phyloP scores from a whole-genome alignment of 257 asterid species.

The Nyctanthes arbortristis region DNA sequence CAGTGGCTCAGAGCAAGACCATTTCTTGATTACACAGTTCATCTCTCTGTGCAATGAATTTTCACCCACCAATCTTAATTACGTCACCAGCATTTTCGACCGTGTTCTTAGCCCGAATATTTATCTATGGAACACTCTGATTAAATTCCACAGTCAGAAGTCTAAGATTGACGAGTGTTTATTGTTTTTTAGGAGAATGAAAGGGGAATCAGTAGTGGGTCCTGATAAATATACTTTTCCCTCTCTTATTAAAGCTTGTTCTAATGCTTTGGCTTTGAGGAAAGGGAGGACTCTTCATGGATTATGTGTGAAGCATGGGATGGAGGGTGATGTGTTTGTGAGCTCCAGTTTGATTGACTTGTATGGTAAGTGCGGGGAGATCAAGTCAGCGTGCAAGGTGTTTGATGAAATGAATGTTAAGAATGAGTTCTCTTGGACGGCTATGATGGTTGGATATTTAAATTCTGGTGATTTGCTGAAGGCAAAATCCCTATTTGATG shows the following conservation, averaged over 20 bases:
- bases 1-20: conserved; percentile 69
- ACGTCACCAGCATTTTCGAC: conserved; percentile 51
- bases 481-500: conserved; percentile 53
- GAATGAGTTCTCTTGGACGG: conserved; percentile 74
- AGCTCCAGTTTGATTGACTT: conserved; percentile 73
- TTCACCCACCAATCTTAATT: conserved; percentile 32
- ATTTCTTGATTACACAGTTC: conserved; percentile 48
- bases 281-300: conserved; percentile 72
- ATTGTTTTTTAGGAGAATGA: conserved; percentile 46
- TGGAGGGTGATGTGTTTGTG: conserved; percentile 47
- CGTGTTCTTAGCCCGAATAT: conserved; percentile 49
- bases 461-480: conserved; percentile 39
- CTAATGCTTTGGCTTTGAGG: conserved; percentile 42
- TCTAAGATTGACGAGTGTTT: conserved; percentile 38
- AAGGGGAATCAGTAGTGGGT: conserved; percentile 24
- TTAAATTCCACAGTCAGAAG: conserved; percentile 46
- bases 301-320: conserved; percentile 50
- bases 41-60: conserved; percentile 44
- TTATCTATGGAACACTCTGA: conserved; percentile 62
- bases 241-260: conserved; percentile 55
- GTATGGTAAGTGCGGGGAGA: conserved; percentile 65
- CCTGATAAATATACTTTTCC: conserved; percentile 71
- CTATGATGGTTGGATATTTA: conserved; percentile 59
- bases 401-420: conserved; percentile 56
- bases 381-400: conserved; percentile 52